Evolutionary conservation across 805 yeast species (phyloP).

Genomic region (Yarrowia phangngaensis): DNA sequence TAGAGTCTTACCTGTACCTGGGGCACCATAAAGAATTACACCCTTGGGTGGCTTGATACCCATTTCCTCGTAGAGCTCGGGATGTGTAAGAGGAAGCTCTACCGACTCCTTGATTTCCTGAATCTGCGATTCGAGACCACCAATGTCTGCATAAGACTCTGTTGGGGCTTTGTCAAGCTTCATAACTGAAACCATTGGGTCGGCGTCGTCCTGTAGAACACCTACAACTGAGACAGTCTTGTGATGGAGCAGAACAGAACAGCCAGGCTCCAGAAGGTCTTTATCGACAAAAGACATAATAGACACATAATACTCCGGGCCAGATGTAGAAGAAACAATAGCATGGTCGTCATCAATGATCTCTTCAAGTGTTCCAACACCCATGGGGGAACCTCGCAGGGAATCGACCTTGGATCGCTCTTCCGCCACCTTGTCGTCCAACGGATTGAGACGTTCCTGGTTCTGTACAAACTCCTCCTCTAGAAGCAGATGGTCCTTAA

Average conservation of each 20-base stretch:
- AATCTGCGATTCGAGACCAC: constrained; percentile 92
- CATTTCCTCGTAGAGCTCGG: constrained; percentile 96
- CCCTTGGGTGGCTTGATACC: constrained; percentile 99
- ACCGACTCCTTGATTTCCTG: constrained; percentile 98
- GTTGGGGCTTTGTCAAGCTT: constrained; percentile 96
- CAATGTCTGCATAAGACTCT: constrained; percentile 94
- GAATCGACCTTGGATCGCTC: constrained; percentile 94
- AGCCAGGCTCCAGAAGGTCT: constrained; percentile 92
- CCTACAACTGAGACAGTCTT: constrained; percentile 96
- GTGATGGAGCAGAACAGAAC: constrained; percentile 91
- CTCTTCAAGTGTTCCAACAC: constrained; percentile 94
- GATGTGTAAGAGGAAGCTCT: constrained; percentile 92
- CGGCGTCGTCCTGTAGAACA: constrained; percentile 95
- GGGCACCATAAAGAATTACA: constrained; percentile 94
- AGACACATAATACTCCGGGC: constrained; percentile 95
- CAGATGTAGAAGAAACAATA: constrained; percentile 90
- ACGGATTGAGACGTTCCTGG: constrained; percentile 91
- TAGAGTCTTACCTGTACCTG: constrained; percentile 95
- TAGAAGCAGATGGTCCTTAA: constrained; percentile 88
- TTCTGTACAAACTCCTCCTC: constrained; percentile 96
- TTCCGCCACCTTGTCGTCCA: constrained; percentile 94
- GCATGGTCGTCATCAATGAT: constrained; percentile 98
- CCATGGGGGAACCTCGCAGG: constrained; percentile 92
- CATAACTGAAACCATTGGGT: constrained; percentile 97
- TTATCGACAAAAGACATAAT: constrained; percentile 95